Percentiles rank a stretch among this genome's conserved stretches.
These are phyloP conservation scores for Wickerhamomyces tratensis DNA, from an alignment of 805 yeast genomes.

Conservation along the genomic window DNA sequence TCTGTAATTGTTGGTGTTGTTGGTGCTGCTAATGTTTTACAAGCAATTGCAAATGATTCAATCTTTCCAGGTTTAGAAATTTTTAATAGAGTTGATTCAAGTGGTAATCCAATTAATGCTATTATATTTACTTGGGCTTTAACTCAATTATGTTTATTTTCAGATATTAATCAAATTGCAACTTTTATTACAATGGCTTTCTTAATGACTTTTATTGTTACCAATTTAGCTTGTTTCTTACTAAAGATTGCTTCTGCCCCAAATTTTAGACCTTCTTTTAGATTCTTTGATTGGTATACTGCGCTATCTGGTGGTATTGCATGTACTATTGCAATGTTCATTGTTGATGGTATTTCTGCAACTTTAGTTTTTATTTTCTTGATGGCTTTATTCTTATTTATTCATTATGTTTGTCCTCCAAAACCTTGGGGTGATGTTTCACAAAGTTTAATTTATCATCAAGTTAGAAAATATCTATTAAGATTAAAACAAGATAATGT, in stretches of 20 bases:
- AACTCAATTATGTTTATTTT: slow-evolving; percentile 77
- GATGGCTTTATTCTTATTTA: slow-evolving; percentile 57
- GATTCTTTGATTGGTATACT: slow-evolving; percentile 71
- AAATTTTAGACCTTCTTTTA: slow-evolving; percentile 95
- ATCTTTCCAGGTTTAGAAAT: slow-evolving; percentile 70
- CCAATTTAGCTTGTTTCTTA: slow-evolving; percentile 87
- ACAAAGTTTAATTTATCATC: slow-evolving; percentile 90
- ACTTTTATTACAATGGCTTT: slow-evolving; percentile 96
- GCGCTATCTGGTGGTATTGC: slow-evolving; percentile 68
- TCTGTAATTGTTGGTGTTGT: slow-evolving; percentile 93
- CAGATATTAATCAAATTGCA: slow-evolving; percentile 91
- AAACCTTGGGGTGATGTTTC: slow-evolving; percentile 98
- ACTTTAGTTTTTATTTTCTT: slow-evolving; percentile 60
- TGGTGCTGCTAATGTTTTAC: slow-evolving; percentile 87
- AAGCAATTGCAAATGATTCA: slow-evolving; percentile 84
- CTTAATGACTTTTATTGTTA: slow-evolving; percentile 89
- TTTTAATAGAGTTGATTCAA: slow-evolving; percentile 42
- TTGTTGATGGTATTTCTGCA: slow-evolving; percentile 90
- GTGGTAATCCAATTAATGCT: slow-evolving; percentile 52
- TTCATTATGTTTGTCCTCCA: slow-evolving; percentile 90
- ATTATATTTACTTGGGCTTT: slow-evolving; percentile 71
- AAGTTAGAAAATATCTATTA: slow-evolving; percentile 83
- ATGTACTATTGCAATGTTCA: slow-evolving; percentile 80
- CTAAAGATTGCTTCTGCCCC: slow-evolving; percentile 90
- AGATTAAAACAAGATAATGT: slow-evolving; percentile 85